A percentile compares a stretch with the other conserved stretches of the same genome.
Conservation (phyloP, 768 basidiomycete species). For the Pleurotus ostreatus region DNA sequence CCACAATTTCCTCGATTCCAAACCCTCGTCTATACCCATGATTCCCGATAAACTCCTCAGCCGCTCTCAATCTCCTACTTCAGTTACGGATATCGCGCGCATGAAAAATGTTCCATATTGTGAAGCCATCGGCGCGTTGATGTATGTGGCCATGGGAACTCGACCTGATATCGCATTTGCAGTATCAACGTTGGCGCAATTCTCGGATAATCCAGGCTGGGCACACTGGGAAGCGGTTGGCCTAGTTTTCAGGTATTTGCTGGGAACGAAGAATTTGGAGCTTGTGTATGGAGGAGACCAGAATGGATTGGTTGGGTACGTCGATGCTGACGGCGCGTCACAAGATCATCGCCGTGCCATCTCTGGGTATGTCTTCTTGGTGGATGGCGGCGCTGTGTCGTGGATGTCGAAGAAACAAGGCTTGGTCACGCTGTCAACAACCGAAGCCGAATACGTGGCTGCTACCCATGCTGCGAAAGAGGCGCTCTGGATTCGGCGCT, state of each 20-base stretch:
- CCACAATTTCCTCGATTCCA: constrained; percentile 17
- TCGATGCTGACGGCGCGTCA: constrained; percentile 12
- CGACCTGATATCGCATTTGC: constrained; percentile 30
- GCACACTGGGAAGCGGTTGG: constrained; percentile 33
- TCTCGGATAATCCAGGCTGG: constrained; percentile 23
- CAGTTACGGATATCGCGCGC: constrained; percentile 7
- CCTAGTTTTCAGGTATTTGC: constrained; percentile 15
- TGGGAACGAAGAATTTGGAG: constrained; percentile 7
- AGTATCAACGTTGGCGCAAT: constrained; percentile 25
- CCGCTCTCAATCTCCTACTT: constrained; percentile 8
- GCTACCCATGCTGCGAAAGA: constrained; percentile 14
- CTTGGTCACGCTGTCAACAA: constrained; percentile 13
- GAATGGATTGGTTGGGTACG: constrained; percentile 10
- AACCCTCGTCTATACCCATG: constrained; percentile 14
- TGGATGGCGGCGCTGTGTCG: constrained; percentile 19
- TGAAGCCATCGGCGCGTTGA: constrained; percentile 19
- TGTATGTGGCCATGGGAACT: constrained; percentile 23
- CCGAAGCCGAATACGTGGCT: constrained; percentile 16
- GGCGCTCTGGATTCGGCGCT: constrained; percentile 20
- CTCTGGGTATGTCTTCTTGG: constrained; percentile 20
- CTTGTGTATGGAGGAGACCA: constrained; percentile 11
- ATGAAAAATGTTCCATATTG: constrained; percentile 21
- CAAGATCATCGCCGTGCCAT: constrained; percentile 17
- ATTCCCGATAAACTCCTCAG: constrained; percentile 9
- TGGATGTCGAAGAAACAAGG: constrained; percentile 23